phyloP scores from a whole-genome alignment of 2,329 filamentous ascomycete species.

The Thermothelomyces thermophilus region DNA sequence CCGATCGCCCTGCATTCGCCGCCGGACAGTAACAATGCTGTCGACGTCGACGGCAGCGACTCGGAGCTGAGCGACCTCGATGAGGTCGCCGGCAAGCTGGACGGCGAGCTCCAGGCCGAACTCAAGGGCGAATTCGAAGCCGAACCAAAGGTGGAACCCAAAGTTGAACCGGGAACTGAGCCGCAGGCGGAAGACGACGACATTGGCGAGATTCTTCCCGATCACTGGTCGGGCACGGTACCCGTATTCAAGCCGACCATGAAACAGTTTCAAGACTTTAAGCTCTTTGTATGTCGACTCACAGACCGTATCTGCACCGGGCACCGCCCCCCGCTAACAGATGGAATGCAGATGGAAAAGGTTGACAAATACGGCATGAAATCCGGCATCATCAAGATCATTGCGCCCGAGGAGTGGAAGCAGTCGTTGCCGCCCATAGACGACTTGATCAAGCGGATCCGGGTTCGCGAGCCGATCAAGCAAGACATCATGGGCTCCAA shows the following conservation, averaged over 20 bases:
- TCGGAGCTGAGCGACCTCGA: conserved; percentile 63
- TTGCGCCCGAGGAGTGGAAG: conserved; percentile 91
- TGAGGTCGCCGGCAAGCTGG: conserved; percentile 40
- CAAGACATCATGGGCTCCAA: conserved; percentile 96
- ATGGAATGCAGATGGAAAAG: conserved; percentile 56
- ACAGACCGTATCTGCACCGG: neutral
- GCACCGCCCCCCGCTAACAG: conserved; percentile 25
- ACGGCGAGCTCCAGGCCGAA: conserved; percentile 15
- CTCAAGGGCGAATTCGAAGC: neutral
- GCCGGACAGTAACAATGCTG: conserved; percentile 55
- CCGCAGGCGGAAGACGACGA: conserved; percentile 36
- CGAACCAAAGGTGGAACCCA: conserved; percentile 15
- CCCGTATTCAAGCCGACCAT: conserved; percentile 94
- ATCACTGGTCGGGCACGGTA: conserved; percentile 85
- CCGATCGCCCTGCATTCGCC: conserved; percentile 53
- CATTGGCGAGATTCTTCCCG: conserved; percentile 72
- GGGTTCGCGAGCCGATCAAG: conserved; percentile 93
- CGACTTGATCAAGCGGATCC: conserved; percentile 82
- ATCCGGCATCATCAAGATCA: conserved; percentile 92
- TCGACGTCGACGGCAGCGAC: conserved; percentile 54
- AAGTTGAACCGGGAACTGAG: neutral
- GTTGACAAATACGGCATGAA: conserved; percentile 95
- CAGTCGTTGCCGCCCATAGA: conserved; percentile 70
- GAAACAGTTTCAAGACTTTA: conserved; percentile 91
- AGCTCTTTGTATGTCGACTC: conserved; percentile 63